Conservation (phyloP, 1,284 basidiomycete genomes). For the Irpex sp. region DNA sequence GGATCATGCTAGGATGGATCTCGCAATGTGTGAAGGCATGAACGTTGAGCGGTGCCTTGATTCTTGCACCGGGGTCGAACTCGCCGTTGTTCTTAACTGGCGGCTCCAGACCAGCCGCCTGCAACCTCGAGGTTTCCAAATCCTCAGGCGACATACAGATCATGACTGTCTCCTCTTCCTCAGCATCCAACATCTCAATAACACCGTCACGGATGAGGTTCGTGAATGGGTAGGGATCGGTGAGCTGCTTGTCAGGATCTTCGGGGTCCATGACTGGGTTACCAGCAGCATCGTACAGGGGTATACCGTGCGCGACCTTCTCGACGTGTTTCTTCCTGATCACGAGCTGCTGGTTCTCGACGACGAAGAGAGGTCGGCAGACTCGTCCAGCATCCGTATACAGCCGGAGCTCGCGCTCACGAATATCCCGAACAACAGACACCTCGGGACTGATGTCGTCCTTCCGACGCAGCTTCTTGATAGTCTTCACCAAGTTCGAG, state of each 20-base stretch:
- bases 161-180: slow-evolving; percentile 99
- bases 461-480: slow-evolving; percentile 89
- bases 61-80: slow-evolving; percentile 83
- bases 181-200: slow-evolving; percentile 94
- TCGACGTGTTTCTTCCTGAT: slow-evolving; percentile 82
- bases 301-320: slow-evolving; percentile 1
- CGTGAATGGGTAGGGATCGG: slow-evolving; percentile 74
- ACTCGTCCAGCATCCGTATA: slow-evolving; percentile 98
- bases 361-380: slow-evolving; percentile 95
- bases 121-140: slow-evolving; percentile 78
- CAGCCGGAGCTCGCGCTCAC: slow-evolving; percentile 90
- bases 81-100: slow-evolving; percentile 64
- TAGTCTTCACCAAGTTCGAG: slow-evolving; percentile 86
- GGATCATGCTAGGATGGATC: slow-evolving; percentile 99
- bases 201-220: slow-evolving; percentile 85
- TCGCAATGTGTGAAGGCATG: slow-evolving; percentile 99
- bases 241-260: background rate
- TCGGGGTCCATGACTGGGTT: background rate
- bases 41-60: slow-evolving; percentile 78
- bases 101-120: slow-evolving; percentile 59
- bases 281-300: slow-evolving; percentile 1
- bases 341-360: slow-evolving; percentile 85
- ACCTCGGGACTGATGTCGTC: slow-evolving; percentile 97
- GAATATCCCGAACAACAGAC: slow-evolving; percentile 95
- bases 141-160: slow-evolving; percentile 99